phyloP scores from a whole-genome alignment of 352 stramenopile species.

The Phytophthora kernoviae region DNA sequence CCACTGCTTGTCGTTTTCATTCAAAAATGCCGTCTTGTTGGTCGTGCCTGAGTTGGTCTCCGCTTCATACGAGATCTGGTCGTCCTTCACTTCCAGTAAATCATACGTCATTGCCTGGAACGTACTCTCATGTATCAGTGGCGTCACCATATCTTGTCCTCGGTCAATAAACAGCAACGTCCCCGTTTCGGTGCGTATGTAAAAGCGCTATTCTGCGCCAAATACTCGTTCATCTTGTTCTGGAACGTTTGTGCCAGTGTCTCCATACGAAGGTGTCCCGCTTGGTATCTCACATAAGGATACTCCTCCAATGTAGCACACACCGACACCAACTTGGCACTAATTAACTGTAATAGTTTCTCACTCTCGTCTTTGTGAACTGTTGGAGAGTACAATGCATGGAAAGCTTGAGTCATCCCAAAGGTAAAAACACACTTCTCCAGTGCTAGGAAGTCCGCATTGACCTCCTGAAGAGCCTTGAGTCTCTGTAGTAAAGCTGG shows the following conservation, averaged over 20 bases:
- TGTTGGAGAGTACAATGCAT: conserved; percentile 78
- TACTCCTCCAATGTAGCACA: conserved; percentile 98
- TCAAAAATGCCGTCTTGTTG: conserved; percentile 93
- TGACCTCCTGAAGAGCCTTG: conserved; percentile 93
- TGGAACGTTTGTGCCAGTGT: conserved; percentile 93
- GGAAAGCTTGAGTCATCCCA: conserved; percentile 87
- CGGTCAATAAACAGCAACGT: conserved; percentile 96
- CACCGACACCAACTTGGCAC: conserved; percentile 94
- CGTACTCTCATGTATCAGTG: conserved; percentile 97
- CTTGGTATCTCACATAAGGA: conserved; percentile 94
- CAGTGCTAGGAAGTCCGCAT: conserved; percentile 96
- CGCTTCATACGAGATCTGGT: conserved; percentile 92
- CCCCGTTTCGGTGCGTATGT: conserved; percentile 89
- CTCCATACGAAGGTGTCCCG: conserved; percentile 81
- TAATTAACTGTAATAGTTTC: conserved; percentile 66
- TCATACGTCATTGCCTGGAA: conserved; percentile 98
- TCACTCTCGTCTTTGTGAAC: conserved; percentile 46
- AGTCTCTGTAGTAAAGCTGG: conserved; percentile 80
- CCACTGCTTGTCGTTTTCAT: conserved; percentile 97
- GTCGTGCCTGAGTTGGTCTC: conserved; percentile 82
- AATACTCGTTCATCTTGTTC: conserved; percentile 95
- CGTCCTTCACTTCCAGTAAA: conserved; percentile 93
- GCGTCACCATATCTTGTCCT: conserved; percentile 92
- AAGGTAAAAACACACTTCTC: conserved; percentile 95
- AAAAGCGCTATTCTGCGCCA: conserved; percentile 90